Conservation (phyloP, 2,329 filamentous ascomycete genomes). For the Pyrenochaeta sp. region DNA sequence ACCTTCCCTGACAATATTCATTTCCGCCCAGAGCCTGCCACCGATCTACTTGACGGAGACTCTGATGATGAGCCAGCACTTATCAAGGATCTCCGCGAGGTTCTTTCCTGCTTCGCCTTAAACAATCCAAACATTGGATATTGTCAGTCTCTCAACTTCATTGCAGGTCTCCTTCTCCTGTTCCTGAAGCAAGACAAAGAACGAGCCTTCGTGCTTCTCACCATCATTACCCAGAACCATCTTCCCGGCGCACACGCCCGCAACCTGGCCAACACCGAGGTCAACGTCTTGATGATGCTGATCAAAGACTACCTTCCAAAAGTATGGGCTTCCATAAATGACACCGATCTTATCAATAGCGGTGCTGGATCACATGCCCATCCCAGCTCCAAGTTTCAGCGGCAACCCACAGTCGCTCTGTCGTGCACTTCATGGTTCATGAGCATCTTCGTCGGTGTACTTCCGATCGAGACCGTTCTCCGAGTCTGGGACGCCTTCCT, state of each 20-base stretch:
- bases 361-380: conserved; percentile 45
- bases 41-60: conserved; percentile 38
- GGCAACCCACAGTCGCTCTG: conserved; percentile 87
- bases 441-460: conserved; percentile 92
- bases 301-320: conserved; percentile 82
- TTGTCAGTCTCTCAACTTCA: conserved; percentile 94
- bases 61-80: conserved; percentile 73
- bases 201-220: conserved; percentile 90
- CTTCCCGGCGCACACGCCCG: conserved; percentile 92
- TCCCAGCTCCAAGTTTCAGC: conserved; percentile 47
- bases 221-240: conserved; percentile 88
- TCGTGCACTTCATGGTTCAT: conserved; percentile 98
- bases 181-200: conserved; percentile 86
- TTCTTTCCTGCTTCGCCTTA: conserved; percentile 87
- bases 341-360: conserved; percentile 65
- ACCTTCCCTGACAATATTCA: conserved; percentile 94
- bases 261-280: conserved; percentile 89
- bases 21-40: conserved; percentile 73
- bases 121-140: conserved; percentile 94
- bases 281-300: conserved; percentile 89
- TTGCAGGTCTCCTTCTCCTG: conserved; percentile 86
- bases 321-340: conserved; percentile 89
- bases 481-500: conserved; percentile 97
- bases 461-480: conserved; percentile 90
- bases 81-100: conserved; percentile 81